phyloP scores from a whole-genome alignment of 148 eudicot genomes.

The Fagopyrum tataricum region DNA sequence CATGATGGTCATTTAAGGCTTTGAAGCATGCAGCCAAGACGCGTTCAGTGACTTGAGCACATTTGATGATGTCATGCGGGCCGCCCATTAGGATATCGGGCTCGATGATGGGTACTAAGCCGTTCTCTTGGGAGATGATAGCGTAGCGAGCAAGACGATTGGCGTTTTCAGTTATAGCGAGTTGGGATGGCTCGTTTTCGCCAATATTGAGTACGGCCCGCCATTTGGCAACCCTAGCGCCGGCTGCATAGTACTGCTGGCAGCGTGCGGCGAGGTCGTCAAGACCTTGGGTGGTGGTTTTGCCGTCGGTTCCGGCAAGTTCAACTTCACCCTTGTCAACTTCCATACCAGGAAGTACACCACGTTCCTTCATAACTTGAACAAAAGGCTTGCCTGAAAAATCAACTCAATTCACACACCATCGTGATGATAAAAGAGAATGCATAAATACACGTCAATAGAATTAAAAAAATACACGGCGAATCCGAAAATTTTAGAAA shows the following conservation, averaged over 20 bases:
- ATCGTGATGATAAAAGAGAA: no score
- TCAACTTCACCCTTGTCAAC: no score
- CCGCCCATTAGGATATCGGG: conserved; percentile 77
- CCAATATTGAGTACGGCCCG: conserved; percentile 63
- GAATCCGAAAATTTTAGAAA: no score
- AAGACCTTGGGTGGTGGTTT: conserved; percentile 74
- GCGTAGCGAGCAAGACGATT: conserved; percentile 79
- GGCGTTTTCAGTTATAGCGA: conserved; percentile 65
- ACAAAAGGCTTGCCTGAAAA: conserved; percentile 73
- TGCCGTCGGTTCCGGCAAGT: conserved; percentile 39
- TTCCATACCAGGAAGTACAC: conserved; percentile 20
- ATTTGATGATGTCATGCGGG: conserved; percentile 42
- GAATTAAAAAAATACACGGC: no score
- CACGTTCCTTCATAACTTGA: conserved; percentile 61
- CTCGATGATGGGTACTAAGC: conserved; percentile 79
- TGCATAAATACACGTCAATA: no score
- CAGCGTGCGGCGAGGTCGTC: conserved; percentile 65
- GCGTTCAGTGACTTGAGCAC: conserved; percentile 76
- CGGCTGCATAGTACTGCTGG: conserved; percentile 60
- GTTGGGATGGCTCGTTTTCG: conserved; percentile 69
- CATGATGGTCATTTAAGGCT: conserved; percentile 84
- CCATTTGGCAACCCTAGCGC: conserved; percentile 77
- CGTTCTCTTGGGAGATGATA: conserved; percentile 81
- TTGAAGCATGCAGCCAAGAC: conserved; percentile 81
- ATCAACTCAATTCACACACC: not conserved